Evolutionary conservation across 441 rosid genomes (phyloP).

Genomic region (Arabidopsis lyrata): DNA sequence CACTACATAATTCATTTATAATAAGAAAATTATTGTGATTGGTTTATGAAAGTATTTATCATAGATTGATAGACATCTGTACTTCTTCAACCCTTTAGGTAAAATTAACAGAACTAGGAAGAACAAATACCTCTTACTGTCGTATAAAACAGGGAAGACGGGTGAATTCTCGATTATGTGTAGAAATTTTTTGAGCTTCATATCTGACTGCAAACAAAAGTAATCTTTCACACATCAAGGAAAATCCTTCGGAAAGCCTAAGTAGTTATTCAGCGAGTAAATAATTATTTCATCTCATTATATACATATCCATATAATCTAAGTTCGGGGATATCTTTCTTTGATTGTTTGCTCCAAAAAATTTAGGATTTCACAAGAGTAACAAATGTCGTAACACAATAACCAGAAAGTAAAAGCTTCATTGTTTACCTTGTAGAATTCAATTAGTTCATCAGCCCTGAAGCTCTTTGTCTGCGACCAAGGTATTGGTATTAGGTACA

Average conservation of each 20-base stretch:
- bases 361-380: neutral
- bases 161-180: constrained; percentile 88
- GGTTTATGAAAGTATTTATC: neutral
- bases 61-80: neutral
- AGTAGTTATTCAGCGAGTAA: constrained; percentile 6
- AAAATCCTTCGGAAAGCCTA: neutral
- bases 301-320: neutral
- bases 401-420: neutral
- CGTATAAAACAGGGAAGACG: constrained; percentile 84
- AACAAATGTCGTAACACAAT: neutral
- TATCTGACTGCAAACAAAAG: constrained; percentile 69
- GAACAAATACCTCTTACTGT: constrained; percentile 65
- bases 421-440: constrained; percentile 73
- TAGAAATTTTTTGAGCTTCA: constrained; percentile 91
- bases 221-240: constrained; percentile 1
- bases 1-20: neutral
- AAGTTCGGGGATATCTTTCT: neutral
- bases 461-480: constrained; percentile 65
- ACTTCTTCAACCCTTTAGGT: constrained; percentile 1
- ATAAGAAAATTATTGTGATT: neutral
- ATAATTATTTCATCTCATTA: neutral
- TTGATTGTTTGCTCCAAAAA: neutral
- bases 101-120: constrained; percentile 8
- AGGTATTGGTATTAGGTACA: constrained; percentile 22
- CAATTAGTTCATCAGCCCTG: constrained; percentile 89